phyloP scores from a whole-genome alignment of 116 monocot species.

The Thalassia testudinum region DNA sequence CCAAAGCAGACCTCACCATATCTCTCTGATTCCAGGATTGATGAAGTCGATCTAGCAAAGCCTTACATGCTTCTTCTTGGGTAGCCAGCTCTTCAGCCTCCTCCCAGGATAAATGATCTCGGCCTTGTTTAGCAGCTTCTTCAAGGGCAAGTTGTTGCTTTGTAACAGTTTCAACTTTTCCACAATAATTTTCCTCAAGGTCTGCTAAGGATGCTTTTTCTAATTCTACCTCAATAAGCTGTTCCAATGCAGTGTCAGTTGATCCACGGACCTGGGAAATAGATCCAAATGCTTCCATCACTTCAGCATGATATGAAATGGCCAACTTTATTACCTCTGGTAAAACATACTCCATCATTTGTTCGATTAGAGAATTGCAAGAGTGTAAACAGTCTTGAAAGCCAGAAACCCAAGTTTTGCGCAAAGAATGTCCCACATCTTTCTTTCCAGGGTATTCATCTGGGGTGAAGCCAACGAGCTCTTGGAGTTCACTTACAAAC shows the following conservation, averaged over 20 bases:
- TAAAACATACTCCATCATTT: constrained; percentile 46
- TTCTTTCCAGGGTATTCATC: neutral
- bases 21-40: constrained; percentile 81
- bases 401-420: constrained; percentile 45
- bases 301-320: constrained; percentile 56
- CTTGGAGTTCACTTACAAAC: constrained; percentile 46
- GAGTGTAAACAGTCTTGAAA: constrained; percentile 39
- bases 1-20: constrained; percentile 32
- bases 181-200: constrained; percentile 73
- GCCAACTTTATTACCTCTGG: constrained; percentile 61
- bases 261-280: constrained; percentile 76
- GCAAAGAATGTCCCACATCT: constrained; percentile 13
- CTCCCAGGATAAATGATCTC: constrained; percentile 95
- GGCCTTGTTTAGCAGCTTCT: constrained; percentile 56
- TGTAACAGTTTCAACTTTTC: constrained; percentile 60
- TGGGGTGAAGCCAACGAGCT: constrained; percentile 18
- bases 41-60: constrained; percentile 71
- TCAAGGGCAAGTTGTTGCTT: constrained; percentile 75
- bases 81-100: constrained; percentile 92
- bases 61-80: constrained; percentile 82
- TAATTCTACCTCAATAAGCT: constrained; percentile 57
- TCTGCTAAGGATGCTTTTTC: constrained; percentile 68
- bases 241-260: constrained; percentile 67
- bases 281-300: constrained; percentile 83
- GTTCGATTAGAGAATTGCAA: constrained; percentile 39